Percentiles rank a stretch among this genome's conserved stretches.
Evolutionary conservation across 192 early-diverging fungal species (phyloP).

Genomic region (Thamnidium elegans): DNA sequence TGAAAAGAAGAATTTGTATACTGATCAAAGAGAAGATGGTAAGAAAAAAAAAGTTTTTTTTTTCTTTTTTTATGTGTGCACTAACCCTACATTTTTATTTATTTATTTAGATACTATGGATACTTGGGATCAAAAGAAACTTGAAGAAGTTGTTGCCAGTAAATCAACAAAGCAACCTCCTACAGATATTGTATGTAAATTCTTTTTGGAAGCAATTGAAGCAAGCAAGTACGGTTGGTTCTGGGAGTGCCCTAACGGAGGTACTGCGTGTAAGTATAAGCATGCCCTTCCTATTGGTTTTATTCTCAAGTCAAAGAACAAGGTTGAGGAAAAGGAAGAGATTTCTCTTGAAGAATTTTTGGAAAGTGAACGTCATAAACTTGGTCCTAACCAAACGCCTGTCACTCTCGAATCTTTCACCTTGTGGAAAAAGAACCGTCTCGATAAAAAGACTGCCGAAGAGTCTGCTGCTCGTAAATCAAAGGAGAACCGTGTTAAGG

Average conservation of each 20-base stretch:
- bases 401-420: slow-evolving; percentile 90
- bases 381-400: slow-evolving; percentile 90
- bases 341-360: slow-evolving; percentile 97
- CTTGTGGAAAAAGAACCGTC: slow-evolving; percentile 90
- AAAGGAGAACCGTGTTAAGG: slow-evolving; percentile 80
- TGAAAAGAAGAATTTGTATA: slow-evolving; percentile 92
- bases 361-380: slow-evolving; percentile 95
- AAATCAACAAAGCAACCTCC: slow-evolving; percentile 87
- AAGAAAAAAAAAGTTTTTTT: slow-evolving; percentile 19
- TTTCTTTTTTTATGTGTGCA: background rate
- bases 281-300: slow-evolving; percentile 97
- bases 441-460: slow-evolving; percentile 66
- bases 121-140: slow-evolving; percentile 88
- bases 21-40: slow-evolving; percentile 73
- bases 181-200: slow-evolving; percentile 98
- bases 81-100: background rate
- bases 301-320: slow-evolving; percentile 89
- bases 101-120: slow-evolving; percentile 84
- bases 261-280: slow-evolving; percentile 89
- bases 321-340: slow-evolving; percentile 71
- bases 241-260: slow-evolving; percentile 98
- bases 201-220: slow-evolving; percentile 96
- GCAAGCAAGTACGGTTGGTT: slow-evolving; percentile 97
- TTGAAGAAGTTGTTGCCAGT: slow-evolving; percentile 83
- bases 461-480: slow-evolving; percentile 62